A percentile compares a stretch with the other conserved stretches of the same genome.
Evolutionary conservation across 768 basidiomycete genomes (phyloP).

Genomic region (Amanita pseudoporphyria): DNA sequence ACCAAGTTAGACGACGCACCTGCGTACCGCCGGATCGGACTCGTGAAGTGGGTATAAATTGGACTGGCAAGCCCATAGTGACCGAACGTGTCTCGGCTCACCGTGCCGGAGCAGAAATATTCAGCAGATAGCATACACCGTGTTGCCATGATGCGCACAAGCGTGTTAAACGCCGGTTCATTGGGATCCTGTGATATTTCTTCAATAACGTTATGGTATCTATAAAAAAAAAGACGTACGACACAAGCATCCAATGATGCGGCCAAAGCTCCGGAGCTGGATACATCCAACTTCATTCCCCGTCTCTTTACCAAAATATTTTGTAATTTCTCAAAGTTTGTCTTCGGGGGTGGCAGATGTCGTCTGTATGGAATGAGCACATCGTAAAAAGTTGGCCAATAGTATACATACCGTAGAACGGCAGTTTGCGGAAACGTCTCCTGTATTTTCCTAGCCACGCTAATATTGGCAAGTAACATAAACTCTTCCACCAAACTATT

Average conservation of each 20-base stretch:
- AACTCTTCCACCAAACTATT: constrained; percentile 98
- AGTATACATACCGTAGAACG: constrained; percentile 57
- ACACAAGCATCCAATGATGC: constrained; percentile 81
- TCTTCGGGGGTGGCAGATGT: constrained; percentile 82
- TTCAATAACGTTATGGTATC: not conserved
- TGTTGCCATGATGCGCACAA: constrained; percentile 98
- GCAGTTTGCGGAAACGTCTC: constrained; percentile 95
- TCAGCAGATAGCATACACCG: constrained; percentile 98
- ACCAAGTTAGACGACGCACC: constrained; percentile 34
- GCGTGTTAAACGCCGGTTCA: constrained; percentile 90
- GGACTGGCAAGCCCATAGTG: constrained; percentile 97
- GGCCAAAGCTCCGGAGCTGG: constrained; percentile 84
- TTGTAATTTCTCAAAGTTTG: constrained; percentile 93
- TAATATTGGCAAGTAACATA: constrained; percentile 96
- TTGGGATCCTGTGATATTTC: constrained; percentile 50
- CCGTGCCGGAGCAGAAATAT: constrained; percentile 95
- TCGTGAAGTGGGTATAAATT: constrained; percentile 98
- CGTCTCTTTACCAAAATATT: constrained; percentile 85
- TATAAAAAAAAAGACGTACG: constrained; percentile 32
- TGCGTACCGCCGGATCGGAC: constrained; percentile 93
- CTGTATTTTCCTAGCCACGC: constrained; percentile 85
- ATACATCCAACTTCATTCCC: constrained; percentile 78
- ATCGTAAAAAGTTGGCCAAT: not conserved
- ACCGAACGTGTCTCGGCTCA: constrained; percentile 84
- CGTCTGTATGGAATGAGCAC: constrained; percentile 37